Evolutionary conservation across 1,284 basidiomycete species (phyloP).

Genomic region (Schizophyllum commune): DNA sequence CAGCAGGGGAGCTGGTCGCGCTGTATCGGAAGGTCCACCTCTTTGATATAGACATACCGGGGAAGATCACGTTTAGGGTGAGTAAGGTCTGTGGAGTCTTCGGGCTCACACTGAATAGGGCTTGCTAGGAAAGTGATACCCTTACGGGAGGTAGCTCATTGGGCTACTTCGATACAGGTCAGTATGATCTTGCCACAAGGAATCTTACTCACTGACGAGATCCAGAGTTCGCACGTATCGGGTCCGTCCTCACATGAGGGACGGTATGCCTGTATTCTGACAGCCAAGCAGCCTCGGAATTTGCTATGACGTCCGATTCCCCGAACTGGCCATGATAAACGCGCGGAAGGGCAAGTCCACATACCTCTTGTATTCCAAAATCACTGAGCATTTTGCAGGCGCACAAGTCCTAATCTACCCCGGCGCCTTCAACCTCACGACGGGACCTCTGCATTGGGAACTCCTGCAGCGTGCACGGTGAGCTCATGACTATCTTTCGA

Average conservation of each 20-base stretch:
- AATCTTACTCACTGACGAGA: not conserved
- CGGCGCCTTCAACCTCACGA: conserved; percentile 84
- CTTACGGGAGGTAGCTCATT: conserved; percentile 73
- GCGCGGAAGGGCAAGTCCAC: conserved; percentile 71
- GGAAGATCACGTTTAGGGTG: conserved; percentile 94
- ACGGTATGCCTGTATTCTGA: not conserved
- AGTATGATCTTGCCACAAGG: conserved; percentile 4
- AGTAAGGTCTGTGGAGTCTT: conserved; percentile 8
- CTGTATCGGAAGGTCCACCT: conserved; percentile 93
- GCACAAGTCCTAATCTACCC: conserved; percentile 91
- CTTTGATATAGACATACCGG: conserved; percentile 98
- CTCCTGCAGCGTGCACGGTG: conserved; percentile 83
- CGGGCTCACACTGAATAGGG: conserved; percentile 1
- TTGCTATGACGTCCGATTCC: conserved; percentile 92
- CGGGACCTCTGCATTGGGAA: conserved; percentile 96
- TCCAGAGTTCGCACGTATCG: conserved; percentile 81
- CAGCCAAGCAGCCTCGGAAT: conserved; percentile 51
- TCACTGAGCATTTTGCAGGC: conserved; percentile 35
- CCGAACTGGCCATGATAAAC: conserved; percentile 89
- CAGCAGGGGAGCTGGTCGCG: conserved; percentile 74
- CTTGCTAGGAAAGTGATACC: conserved; percentile 84
- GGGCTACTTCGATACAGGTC: conserved; percentile 87
- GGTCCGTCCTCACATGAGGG: conserved; percentile 21
- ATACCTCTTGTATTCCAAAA: not conserved
- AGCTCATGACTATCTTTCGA: too few species aligned